phyloP scores from a whole-genome alignment of 305 asterid species.

The Fraxinus dipetala region DNA sequence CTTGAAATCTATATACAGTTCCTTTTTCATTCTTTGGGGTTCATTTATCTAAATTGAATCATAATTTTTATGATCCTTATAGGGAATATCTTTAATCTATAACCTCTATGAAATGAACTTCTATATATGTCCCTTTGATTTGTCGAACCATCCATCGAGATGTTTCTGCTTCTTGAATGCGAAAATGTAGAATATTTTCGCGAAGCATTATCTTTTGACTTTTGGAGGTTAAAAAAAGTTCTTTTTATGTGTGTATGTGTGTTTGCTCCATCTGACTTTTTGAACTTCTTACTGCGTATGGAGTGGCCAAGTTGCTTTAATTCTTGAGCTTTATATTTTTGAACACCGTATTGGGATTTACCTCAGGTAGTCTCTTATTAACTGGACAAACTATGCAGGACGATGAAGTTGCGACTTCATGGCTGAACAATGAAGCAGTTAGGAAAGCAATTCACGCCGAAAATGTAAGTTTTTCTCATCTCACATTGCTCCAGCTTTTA shows the following conservation, averaged over 20 bases:
- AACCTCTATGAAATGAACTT: not conserved
- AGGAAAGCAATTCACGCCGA: constrained; percentile 86
- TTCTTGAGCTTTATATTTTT: not conserved
- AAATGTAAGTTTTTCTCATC: constrained; percentile 46
- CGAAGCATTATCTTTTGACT: not conserved
- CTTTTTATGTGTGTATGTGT: not conserved
- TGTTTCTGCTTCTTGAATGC: not conserved
- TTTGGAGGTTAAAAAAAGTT: not conserved
- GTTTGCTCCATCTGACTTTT: not conserved
- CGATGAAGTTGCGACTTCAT: constrained; percentile 70
- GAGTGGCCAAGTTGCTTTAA: not conserved
- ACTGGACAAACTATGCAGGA: constrained; percentile 39
- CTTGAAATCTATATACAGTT: not conserved
- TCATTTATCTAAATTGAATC: not conserved
- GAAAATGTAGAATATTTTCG: not conserved
- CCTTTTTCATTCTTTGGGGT: not conserved
- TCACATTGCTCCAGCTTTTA: constrained; percentile 10
- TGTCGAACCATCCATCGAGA: not conserved
- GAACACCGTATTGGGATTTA: not conserved
- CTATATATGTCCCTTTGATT: not conserved
- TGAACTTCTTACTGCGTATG: not conserved
- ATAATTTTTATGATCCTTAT: not conserved
- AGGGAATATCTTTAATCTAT: not conserved
- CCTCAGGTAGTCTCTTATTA: not conserved
- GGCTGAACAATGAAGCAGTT: constrained; percentile 74